Evolutionary conservation across 2,329 filamentous ascomycete genomes (phyloP).

Genomic region (Fusarium sp.): DNA sequence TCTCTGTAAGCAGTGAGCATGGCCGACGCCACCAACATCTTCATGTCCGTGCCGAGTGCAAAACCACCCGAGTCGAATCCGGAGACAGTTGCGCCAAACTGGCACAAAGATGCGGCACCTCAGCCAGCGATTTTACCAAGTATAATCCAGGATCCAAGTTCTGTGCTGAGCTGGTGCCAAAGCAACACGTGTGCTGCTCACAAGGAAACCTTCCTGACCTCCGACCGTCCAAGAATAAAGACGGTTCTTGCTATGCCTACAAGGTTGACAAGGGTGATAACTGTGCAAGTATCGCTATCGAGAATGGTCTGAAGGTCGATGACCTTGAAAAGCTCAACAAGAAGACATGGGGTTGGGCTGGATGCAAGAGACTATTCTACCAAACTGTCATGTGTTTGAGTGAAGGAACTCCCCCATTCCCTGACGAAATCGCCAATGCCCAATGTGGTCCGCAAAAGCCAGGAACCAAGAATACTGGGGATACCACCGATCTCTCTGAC

Average conservation of each 20-base stretch:
- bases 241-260: not conserved
- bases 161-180: not conserved
- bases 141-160: not conserved
- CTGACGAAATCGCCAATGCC: not conserved
- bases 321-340: constrained; percentile 5
- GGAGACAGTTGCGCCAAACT: not conserved
- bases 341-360: constrained; percentile 6
- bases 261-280: not conserved
- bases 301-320: not conserved
- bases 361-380: not conserved
- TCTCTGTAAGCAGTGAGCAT: not conserved
- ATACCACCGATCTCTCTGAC: not conserved
- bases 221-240: not conserved
- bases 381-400: constrained; percentile 2
- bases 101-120: not conserved
- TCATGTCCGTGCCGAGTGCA: not conserved
- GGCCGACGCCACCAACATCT: constrained; percentile 3
- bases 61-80: not conserved
- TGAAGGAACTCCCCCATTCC: constrained; percentile 1
- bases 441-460: constrained; percentile 3
- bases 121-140: not conserved
- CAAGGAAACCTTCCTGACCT: not conserved
- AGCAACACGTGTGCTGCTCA: constrained; percentile 1
- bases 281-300: not conserved
- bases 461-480: not conserved